Evolutionary conservation across 768 basidiomycete genomes (phyloP), one percentile per base, ranked within the genome.

Genomic region (Mycena vitilis): DNA sequence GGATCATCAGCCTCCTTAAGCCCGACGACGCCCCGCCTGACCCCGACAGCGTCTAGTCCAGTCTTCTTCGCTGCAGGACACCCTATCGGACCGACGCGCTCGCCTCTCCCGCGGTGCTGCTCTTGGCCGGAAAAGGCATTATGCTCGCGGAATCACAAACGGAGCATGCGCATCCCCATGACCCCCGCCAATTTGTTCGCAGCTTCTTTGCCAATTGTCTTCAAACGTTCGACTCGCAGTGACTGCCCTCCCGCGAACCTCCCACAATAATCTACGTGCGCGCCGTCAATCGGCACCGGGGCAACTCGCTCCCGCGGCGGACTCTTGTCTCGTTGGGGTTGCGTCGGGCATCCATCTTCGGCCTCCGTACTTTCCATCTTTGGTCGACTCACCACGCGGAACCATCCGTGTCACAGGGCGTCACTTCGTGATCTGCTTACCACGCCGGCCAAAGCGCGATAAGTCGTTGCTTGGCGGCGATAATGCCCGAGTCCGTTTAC

Each of bases 401-500:
- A 30, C 30, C 30, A 30, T 2, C 30, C 3, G 30, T 30, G 30
- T 30, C 30, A 30, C 30, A 30, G 30, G 30, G 30, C 30, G 30
- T 47, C 45, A 47, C 20, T 10, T 16, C 25, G 25, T 30, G 30
- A 30, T 30, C 30, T 30, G 30, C 30, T 30, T 30, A 30, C 30
- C 30, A 30, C 30, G 30, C 52, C 53, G 53, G 53, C 36, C 53
- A 54, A 54, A 54, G 53, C 53, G 53, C 20, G 53, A 38, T 38
- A 54, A 54, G 30, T 52, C 23, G 30, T 13, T 13, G 51, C 13
- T 2, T 30, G 25, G 25, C 51, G 51, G 51, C 16, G 51, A 16
- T 52, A 30, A 52, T 16, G 15, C 5, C 51, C 44, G 44, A 45
- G 16, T 45, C 44, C 44, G 44, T 48, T 23, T 48, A 22, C 47